Evolutionary conservation across 2,329 filamentous ascomycete genomes (phyloP).

Genomic region (Penicillium sp.): DNA sequence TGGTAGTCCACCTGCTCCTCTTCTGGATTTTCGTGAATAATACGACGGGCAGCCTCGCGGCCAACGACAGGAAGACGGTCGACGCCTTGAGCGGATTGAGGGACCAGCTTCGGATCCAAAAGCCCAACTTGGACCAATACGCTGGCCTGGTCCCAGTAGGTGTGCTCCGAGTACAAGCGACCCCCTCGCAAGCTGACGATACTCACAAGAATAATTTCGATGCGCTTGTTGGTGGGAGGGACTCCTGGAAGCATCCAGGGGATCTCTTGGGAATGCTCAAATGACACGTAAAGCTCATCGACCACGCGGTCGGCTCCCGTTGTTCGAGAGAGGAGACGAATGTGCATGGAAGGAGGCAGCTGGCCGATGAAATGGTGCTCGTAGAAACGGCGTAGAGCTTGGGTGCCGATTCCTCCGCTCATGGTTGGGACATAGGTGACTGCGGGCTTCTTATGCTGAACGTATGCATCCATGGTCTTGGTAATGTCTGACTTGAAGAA

Average conservation of each 20-base stretch:
- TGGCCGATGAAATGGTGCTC: conserved; percentile 56
- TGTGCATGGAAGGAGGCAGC: conserved; percentile 53
- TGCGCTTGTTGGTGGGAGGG: conserved; percentile 56
- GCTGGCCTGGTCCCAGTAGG: conserved; percentile 65
- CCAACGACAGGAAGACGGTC: conserved; percentile 45
- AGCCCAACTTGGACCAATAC: conserved; percentile 62
- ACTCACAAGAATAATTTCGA: conserved; percentile 59
- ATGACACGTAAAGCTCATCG: conserved; percentile 60
- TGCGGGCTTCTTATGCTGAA: conserved; percentile 29
- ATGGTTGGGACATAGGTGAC: conserved; percentile 39
- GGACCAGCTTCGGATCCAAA: conserved; percentile 58
- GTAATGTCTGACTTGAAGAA: conserved; percentile 35
- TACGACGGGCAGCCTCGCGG: conserved; percentile 41
- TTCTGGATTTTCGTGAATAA: conserved; percentile 42
- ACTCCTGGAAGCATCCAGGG: conserved; percentile 63
- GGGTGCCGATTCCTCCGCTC: conserved; percentile 44
- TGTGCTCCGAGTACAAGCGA: conserved; percentile 57
- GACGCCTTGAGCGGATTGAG: conserved; percentile 45
- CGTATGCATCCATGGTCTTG: conserved; percentile 35
- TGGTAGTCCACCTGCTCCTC: conserved; percentile 38
- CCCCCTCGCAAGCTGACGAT: conserved; percentile 58
- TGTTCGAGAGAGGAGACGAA: conserved; percentile 60
- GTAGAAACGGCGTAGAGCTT: conserved; percentile 55
- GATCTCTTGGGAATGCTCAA: conserved; percentile 58
- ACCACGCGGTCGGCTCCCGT: conserved; percentile 61